Evolutionary conservation across 1,284 basidiomycete species (phyloP).

Genomic region (Filobasidium uniguttulatum): DNA sequence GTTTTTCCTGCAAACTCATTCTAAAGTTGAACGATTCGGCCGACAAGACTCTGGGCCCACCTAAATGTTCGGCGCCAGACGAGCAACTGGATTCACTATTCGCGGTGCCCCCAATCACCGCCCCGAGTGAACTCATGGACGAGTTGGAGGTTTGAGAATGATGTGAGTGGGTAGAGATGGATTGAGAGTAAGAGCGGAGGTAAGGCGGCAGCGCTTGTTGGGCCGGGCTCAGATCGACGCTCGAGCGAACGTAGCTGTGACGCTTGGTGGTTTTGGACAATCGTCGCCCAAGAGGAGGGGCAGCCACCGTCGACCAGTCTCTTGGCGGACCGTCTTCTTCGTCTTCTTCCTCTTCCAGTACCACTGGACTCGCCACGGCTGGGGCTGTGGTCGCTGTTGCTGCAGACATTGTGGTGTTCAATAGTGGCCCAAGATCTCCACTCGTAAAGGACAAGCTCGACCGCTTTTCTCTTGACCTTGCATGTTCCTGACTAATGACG

Average conservation of each 20-base stretch:
- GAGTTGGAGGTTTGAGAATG: conserved; percentile 4
- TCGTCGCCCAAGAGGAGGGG: conserved; percentile 3
- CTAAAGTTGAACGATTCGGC: conserved; percentile 16
- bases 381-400: too few relatives aligned
- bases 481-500: not conserved
- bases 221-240: conserved; percentile 6
- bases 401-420: too few relatives aligned
- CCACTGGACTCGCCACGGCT: too few relatives aligned
- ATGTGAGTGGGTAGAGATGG: too few relatives aligned
- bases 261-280: not conserved
- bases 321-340: not conserved
- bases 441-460: too few relatives aligned
- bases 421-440: too few relatives aligned
- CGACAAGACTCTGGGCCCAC: conserved; percentile 14
- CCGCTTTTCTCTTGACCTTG: not conserved
- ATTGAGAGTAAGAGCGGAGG: conserved; percentile 10
- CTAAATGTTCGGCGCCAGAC: conserved; percentile 14
- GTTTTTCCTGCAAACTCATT: too few relatives aligned
- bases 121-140: conserved; percentile 13
- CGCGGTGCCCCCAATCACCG: conserved; percentile 6
- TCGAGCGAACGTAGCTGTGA: too few relatives aligned
- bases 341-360: not conserved
- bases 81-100: conserved; percentile 12
- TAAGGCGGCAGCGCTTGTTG: conserved; percentile 11
- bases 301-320: not conserved